A percentile compares a stretch with the other conserved stretches of the same genome.
These are phyloP conservation scores for Xanthoconium separans DNA, from an alignment of 1,284 basidiomycete genomes.

Conservation along the genomic window DNA sequence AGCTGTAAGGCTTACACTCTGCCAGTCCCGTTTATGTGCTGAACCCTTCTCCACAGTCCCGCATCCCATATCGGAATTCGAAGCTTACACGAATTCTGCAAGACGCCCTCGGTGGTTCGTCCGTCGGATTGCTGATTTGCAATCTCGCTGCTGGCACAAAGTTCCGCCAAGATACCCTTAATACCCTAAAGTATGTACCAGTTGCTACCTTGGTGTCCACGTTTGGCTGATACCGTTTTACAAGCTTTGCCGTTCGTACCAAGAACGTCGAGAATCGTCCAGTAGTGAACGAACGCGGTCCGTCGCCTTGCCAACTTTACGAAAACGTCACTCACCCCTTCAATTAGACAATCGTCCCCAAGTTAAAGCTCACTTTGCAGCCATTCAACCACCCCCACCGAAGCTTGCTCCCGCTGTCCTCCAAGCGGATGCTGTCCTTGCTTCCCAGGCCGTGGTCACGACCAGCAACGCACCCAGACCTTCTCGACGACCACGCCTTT, in stretches of 20 bases:
- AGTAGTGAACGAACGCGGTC: slow-evolving; percentile 70
- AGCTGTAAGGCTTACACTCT: slow-evolving; percentile 45
- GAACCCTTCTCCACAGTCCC: slow-evolving; percentile 45
- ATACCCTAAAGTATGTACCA: slow-evolving; percentile 71
- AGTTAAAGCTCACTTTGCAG: slow-evolving; percentile 60
- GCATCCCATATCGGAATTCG: slow-evolving; percentile 83
- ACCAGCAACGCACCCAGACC: slow-evolving; percentile 17
- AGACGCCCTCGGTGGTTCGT: slow-evolving; percentile 79
- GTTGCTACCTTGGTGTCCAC: slow-evolving; percentile 1
- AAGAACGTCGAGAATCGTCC: slow-evolving; percentile 81
- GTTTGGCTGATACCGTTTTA: not conserved
- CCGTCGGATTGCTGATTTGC: slow-evolving; percentile 76
- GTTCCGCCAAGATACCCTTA: slow-evolving; percentile 79
- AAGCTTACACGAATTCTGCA: slow-evolving; percentile 81
- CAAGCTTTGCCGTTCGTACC: slow-evolving; percentile 73
- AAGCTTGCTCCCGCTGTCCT: slow-evolving; percentile 46
- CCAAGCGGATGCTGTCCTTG: slow-evolving; percentile 25
- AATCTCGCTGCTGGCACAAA: slow-evolving; percentile 78
- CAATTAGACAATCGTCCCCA: slow-evolving; percentile 51
- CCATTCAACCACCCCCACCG: slow-evolving; percentile 47
- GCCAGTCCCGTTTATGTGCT: not conserved
- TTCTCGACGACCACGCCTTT: slow-evolving; percentile 37
- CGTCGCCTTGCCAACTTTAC: slow-evolving; percentile 16
- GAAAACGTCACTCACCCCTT: slow-evolving; percentile 1
- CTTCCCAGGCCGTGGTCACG: slow-evolving; percentile 10